Conservation (phyloP, 176 grass and related monocot species). For the Aegilops tauschii region DNA sequence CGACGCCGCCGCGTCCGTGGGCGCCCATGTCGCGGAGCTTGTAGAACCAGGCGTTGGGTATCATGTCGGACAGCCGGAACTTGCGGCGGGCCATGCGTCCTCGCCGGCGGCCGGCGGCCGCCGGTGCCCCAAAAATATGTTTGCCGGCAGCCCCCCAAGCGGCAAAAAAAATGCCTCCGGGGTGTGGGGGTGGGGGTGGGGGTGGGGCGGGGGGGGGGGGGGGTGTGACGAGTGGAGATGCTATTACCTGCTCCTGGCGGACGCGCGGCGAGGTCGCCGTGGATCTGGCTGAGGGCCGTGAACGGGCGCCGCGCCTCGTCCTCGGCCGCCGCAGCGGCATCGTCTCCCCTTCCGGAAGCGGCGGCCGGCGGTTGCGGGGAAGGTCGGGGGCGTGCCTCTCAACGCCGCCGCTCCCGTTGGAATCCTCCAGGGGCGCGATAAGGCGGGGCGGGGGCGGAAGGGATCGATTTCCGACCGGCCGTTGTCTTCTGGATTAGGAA, state of each 20-base stretch:
- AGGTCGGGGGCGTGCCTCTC: slow-evolving; percentile 45
- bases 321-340: slow-evolving; percentile 21
- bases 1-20: not conserved
- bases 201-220: too few species aligned
- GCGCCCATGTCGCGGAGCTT: slow-evolving; percentile 79
- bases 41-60: slow-evolving; percentile 94
- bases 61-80: slow-evolving; percentile 82
- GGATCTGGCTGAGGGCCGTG: slow-evolving; percentile 82
- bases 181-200: too few species aligned
- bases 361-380: slow-evolving; percentile 9
- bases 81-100: slow-evolving; percentile 64
- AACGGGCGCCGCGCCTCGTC: slow-evolving; percentile 48
- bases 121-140: not conserved
- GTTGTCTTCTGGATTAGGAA: too few species aligned
- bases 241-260: slow-evolving; percentile 74
- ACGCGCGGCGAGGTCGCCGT: slow-evolving; percentile 90
- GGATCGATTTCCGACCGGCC: too few species aligned
- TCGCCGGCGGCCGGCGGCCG: not conserved
- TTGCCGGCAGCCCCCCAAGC: too few species aligned
- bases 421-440: slow-evolving; percentile 51
- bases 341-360: slow-evolving; percentile 25
- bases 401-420: slow-evolving; percentile 51
- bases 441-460: too few species aligned
- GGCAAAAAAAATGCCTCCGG: too few species aligned
- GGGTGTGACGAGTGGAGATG: too few species aligned